Evolutionary conservation across 2,329 filamentous ascomycete genomes (phyloP), one percentile per base, ranked within the genome.

Genomic region (Botryotinia narcissicola): DNA sequence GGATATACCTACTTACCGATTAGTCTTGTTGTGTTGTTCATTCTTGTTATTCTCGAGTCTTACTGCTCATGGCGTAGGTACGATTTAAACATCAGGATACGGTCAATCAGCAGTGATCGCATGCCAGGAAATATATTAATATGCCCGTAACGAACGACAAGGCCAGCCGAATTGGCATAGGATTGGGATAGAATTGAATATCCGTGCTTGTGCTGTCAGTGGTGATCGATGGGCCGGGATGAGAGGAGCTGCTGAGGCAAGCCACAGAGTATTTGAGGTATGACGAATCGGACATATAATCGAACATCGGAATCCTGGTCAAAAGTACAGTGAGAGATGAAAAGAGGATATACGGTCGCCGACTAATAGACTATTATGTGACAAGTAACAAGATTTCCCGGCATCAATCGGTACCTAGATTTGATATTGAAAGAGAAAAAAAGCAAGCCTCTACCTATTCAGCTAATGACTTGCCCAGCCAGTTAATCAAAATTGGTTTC

Each of bases 181-280:
- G 16, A 42, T 42, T 57, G 48, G 35, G 18, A 48, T 46, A 46
- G 18, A 64, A 44, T 46, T 46, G 29, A 22, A 68, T 29, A 32
- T 57, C 66, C n/a, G 37, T 68, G 37, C 66, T 37, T 68, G 64
- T 57, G 64, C 64, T 68, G 64, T 68, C 48, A 68, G 64, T 68
- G 35, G 64, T 68, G 46, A 68, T 68, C 46, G 25, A 40, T 54
- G 22, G 37, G 64, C 46, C 46, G 64, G 64, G 25, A 54, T 68
- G 48, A 29, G 35, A 68, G n/a, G 64, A 20, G 46, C 64, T 68
- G 64, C 35, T 68, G 48, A 68, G 66, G 64, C 37, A 68, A 68
- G 66, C 66, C 66, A 68, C 35, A 10, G 35, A 54, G 7, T 40
- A 54, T 54, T 14, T 40, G 64, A 67, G 32, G 66, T 57, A 42